Conservation (phyloP, 73 alveolate species). For the Breviolum minutum region DNA sequence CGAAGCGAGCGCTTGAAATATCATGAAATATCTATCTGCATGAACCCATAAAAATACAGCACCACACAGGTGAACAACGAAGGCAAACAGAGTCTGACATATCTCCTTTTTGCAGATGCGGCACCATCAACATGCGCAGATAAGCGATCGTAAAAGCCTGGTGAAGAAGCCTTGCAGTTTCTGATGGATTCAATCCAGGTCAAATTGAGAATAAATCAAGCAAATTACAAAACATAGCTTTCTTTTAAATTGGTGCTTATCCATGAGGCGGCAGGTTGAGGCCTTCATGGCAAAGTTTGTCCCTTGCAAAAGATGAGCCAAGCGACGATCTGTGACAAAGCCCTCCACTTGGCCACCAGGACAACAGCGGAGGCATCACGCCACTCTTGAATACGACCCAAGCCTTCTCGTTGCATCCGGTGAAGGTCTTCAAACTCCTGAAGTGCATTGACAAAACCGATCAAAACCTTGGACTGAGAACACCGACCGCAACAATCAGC, state of each 20-base stretch:
- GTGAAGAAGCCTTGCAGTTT: background rate
- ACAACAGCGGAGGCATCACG: conserved; percentile 58
- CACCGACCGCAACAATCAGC: background rate
- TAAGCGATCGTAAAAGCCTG: conserved; percentile 13
- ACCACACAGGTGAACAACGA: too few species aligned
- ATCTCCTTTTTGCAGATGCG: background rate
- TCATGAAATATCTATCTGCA: too few species aligned
- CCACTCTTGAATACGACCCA: conserved; percentile 77
- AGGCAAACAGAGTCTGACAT: too few species aligned
- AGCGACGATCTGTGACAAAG: conserved; percentile 25
- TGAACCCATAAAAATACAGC: too few species aligned
- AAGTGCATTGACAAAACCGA: background rate
- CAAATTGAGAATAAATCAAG: too few species aligned
- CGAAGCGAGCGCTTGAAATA: too few species aligned
- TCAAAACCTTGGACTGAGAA: too few species aligned
- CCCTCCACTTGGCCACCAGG: conserved; percentile 76
- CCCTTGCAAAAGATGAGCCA: background rate
- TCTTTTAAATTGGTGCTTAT: too few species aligned
- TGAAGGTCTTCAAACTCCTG: conserved; percentile 73
- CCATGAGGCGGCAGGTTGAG: background rate
- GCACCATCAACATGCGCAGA: conserved; percentile 8
- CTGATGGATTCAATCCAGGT: background rate
- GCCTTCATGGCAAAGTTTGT: background rate
- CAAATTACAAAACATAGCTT: too few species aligned
- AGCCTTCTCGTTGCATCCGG: conserved; percentile 56